Percentiles rank a stretch among this genome's conserved stretches.
Evolutionary conservation across 805 yeast species (phyloP).

Genomic region (Pichia ethanolica): DNA sequence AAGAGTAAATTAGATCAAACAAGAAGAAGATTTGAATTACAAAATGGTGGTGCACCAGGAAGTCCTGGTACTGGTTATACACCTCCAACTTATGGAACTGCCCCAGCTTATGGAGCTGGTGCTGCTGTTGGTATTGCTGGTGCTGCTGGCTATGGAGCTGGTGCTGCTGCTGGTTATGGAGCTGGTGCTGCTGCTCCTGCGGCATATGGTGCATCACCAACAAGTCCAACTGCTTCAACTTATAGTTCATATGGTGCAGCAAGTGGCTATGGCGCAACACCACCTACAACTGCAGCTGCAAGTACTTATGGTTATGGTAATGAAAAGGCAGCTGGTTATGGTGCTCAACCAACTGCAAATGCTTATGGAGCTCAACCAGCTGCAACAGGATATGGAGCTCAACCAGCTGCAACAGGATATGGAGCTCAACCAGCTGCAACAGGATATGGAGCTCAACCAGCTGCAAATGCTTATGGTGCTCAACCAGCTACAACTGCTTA

Average conservation of each 20-base stretch:
- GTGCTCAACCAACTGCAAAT: background rate
- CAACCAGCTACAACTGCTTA: background rate
- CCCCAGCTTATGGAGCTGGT: conserved; percentile 23
- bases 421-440: background rate
- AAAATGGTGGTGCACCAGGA: conserved; percentile 13
- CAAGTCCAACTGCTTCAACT: conserved; percentile 26
- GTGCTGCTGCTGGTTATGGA: conserved; percentile 29
- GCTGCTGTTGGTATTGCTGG: conserved; percentile 23
- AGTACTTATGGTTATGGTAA: too few relatives aligned
- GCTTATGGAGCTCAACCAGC: conserved; percentile 22
- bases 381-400: conserved; percentile 45
- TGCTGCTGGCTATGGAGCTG: conserved; percentile 20
- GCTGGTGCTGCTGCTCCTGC: conserved; percentile 13
- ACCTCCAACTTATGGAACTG: conserved; percentile 8
- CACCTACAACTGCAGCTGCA: conserved; percentile 21
- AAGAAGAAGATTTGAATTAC: conserved; percentile 58
- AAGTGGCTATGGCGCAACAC: conserved; percentile 12
- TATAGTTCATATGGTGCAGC: conserved; percentile 24
- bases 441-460: background rate
- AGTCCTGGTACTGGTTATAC: conserved; percentile 25
- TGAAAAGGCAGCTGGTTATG: conserved; percentile 20
- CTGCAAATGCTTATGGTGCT: background rate
- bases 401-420: conserved; percentile 9
- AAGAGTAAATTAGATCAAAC: conserved; percentile 78
- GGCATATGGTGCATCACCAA: conserved; percentile 27